Evolutionary conservation across 176 grass and related monocot species (phyloP).

Genomic region (Leersia perrieri): DNA sequence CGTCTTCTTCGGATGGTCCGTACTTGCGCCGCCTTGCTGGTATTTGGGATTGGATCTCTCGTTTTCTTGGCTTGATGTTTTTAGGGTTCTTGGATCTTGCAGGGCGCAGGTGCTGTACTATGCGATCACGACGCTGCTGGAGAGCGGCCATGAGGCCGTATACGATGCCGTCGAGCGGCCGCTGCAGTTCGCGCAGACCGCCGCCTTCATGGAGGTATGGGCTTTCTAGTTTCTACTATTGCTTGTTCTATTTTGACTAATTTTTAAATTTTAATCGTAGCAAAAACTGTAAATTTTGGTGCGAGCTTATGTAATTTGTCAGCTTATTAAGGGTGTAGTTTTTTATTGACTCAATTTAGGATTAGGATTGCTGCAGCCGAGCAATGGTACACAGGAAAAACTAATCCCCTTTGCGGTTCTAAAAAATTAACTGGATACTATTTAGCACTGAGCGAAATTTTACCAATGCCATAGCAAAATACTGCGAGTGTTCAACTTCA

Average conservation of each 20-base stretch:
- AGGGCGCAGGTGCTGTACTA: constrained; percentile 54
- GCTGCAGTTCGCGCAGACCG: constrained; percentile 50
- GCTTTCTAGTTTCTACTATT: background rate
- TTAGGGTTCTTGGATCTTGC: constrained; percentile 1
- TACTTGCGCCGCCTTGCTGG: background rate
- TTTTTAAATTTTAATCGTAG: background rate
- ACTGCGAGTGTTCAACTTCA: background rate
- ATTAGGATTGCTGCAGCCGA: background rate
- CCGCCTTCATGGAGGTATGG: constrained; percentile 45
- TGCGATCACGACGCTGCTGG: constrained; percentile 14
- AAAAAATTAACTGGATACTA: background rate
- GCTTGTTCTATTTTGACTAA: no score
- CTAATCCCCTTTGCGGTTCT: background rate
- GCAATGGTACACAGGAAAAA: background rate
- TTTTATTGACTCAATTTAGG: background rate
- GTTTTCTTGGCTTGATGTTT: constrained; percentile 23
- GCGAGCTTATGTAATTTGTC: background rate
- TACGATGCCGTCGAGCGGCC: constrained; percentile 48
- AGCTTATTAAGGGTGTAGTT: background rate
- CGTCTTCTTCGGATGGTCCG: constrained; percentile 54
- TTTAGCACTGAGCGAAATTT: background rate
- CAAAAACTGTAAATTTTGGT: background rate
- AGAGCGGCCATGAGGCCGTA: constrained; percentile 33
- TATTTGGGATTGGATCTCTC: background rate
- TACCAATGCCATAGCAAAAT: background rate